Evolutionary conservation across 768 basidiomycete species (phyloP).

Genomic region (Hypholoma sublateritium): DNA sequence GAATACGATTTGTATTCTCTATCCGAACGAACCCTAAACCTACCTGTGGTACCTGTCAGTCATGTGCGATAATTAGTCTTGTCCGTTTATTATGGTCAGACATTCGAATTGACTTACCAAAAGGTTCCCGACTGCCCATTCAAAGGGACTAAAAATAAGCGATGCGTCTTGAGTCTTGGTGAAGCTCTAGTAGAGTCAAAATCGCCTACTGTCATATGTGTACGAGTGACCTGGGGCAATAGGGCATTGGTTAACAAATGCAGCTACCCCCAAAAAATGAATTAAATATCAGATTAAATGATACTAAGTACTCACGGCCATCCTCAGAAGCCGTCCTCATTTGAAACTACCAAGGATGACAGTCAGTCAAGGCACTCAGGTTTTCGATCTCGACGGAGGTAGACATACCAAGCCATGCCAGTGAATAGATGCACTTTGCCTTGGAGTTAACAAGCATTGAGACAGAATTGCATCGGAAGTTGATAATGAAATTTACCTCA

Average conservation of each 20-base stretch:
- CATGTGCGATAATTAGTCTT: not conserved
- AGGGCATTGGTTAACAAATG: slow-evolving; percentile 30
- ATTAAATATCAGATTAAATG: slow-evolving; percentile 3
- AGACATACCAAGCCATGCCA: slow-evolving; percentile 31
- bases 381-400: not conserved
- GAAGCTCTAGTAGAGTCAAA: not conserved
- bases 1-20: too few species aligned
- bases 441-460: slow-evolving; percentile 3
- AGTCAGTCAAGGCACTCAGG: not conserved
- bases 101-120: slow-evolving; percentile 21
- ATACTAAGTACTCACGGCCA: slow-evolving; percentile 27
- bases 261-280: slow-evolving; percentile 22
- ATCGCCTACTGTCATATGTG: slow-evolving; percentile 20
- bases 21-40: not conserved
- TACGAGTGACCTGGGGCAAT: slow-evolving; percentile 28
- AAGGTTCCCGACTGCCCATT: slow-evolving; percentile 29
- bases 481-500: slow-evolving; percentile 22
- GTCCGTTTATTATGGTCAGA: not conserved
- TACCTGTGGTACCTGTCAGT: slow-evolving; percentile 16
- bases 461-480: not conserved
- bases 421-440: slow-evolving; percentile 30
- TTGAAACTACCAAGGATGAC: slow-evolving; percentile 31
- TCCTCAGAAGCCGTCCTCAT: slow-evolving; percentile 44
- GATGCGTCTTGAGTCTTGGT: not conserved
- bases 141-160: slow-evolving; percentile 15